phyloP scores from a whole-genome alignment of 805 yeast genomes.

The Ogataea ganodermae region DNA sequence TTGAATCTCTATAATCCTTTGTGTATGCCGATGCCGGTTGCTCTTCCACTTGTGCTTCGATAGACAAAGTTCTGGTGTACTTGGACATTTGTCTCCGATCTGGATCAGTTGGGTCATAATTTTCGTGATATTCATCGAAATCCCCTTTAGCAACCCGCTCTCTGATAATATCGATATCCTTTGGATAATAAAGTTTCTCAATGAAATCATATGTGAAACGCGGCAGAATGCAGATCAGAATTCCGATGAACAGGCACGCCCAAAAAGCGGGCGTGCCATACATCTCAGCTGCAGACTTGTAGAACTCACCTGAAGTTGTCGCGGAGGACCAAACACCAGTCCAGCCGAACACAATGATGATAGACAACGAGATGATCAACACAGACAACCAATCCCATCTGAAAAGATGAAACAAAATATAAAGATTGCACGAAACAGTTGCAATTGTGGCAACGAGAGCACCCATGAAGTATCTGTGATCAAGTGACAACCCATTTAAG shows the following conservation, averaged over 20 bases:
- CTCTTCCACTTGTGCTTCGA: constrained; percentile 28
- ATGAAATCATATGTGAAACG: constrained; percentile 62
- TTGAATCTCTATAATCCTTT: constrained; percentile 35
- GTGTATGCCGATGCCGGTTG: constrained; percentile 17
- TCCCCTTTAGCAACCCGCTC: constrained; percentile 71
- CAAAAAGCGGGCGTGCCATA: constrained; percentile 65
- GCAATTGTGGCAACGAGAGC: constrained; percentile 65
- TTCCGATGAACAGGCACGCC: constrained; percentile 69
- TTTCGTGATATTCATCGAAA: constrained; percentile 61
- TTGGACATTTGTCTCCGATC: constrained; percentile 54
- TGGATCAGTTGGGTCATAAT: constrained; percentile 83
- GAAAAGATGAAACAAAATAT: constrained; percentile 65
- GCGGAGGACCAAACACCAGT: constrained; percentile 77
- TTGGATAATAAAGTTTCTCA: constrained; percentile 56
- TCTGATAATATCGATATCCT: constrained; percentile 71
- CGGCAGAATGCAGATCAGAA: constrained; percentile 63
- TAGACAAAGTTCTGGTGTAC: constrained; percentile 38
- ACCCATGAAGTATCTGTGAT: constrained; percentile 77
- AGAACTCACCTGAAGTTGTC: constrained; percentile 55
- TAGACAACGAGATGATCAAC: constrained; percentile 57
- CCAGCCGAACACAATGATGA: constrained; percentile 68
- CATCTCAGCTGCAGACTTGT: constrained; percentile 63
- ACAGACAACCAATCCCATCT: constrained; percentile 81
- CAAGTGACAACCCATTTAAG: constrained; percentile 49
- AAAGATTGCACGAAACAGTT: constrained; percentile 65